Conservation (phyloP, 163 green algal genomes). For the Trebouxia gelatinosa region DNA sequence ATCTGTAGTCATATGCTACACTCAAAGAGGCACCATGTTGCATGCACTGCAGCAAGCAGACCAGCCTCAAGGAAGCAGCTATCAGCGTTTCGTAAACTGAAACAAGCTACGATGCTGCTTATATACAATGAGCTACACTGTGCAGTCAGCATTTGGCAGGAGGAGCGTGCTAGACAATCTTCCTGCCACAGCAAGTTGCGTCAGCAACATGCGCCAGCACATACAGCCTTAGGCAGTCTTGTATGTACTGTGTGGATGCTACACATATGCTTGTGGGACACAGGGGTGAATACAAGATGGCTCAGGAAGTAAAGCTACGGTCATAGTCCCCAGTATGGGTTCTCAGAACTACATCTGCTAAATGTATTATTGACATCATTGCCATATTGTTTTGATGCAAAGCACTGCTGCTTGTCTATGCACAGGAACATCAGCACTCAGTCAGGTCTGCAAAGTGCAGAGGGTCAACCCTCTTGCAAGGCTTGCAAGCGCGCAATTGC, state of each 20-base stretch:
- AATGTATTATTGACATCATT: slow-evolving; percentile 27
- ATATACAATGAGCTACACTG: too few relatives aligned
- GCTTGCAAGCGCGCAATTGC: too few relatives aligned
- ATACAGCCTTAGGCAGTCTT: background rate
- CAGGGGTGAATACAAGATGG: background rate
- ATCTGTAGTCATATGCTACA: too few relatives aligned
- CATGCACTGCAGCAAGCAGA: background rate
- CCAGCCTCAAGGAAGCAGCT: background rate
- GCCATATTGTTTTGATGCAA: too few relatives aligned
- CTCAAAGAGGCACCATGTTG: too few relatives aligned
- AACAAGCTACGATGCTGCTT: background rate
- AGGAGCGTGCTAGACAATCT: background rate
- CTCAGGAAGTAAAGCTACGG: background rate
- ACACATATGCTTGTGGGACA: too few relatives aligned
- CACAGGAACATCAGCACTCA: too few relatives aligned
- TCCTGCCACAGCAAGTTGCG: background rate
- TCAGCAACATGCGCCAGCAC: background rate
- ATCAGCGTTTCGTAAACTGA: background rate
- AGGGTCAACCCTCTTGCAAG: too few relatives aligned
- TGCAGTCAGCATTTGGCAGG: background rate
- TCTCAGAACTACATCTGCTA: slow-evolving; percentile 28
- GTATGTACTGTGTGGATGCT: too few relatives aligned
- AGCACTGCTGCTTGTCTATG: too few relatives aligned
- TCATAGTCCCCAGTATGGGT: slow-evolving; percentile 4
- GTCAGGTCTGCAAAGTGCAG: too few relatives aligned